Conservation (phyloP, 371 early-diverging fungal species). For the Paraphysoderma sedebokerense region DNA sequence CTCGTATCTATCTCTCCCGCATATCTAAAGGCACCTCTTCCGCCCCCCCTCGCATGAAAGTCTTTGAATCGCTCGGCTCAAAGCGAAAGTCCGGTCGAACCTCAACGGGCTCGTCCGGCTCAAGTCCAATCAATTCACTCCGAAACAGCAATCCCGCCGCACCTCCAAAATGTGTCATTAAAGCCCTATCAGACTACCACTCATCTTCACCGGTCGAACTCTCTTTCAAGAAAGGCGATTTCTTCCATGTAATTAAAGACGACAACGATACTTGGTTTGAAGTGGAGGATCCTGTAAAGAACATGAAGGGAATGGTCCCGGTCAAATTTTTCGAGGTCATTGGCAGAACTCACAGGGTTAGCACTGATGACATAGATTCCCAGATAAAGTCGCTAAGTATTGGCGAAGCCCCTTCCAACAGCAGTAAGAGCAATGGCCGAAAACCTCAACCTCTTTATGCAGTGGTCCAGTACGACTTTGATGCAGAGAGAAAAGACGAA, state of each 20-base stretch:
- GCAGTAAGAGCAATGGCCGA: background rate
- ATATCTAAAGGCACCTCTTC: no score
- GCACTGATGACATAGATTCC: background rate
- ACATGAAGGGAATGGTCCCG: background rate
- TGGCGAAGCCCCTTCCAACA: background rate
- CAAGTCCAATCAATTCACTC: no score
- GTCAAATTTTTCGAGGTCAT: background rate
- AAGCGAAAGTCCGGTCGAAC: no score
- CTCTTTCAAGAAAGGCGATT: background rate
- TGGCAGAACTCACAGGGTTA: background rate
- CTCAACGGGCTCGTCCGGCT: no score
- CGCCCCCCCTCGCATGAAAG: no score
- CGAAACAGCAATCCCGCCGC: no score
- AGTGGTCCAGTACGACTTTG: conserved; percentile 55
- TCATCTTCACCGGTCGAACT: background rate
- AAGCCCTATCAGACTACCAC: background rate
- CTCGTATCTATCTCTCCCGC: no score
- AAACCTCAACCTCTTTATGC: conserved; percentile 39
- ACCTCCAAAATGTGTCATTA: background rate
- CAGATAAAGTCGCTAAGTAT: background rate
- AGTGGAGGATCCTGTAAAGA: background rate
- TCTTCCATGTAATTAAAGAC: background rate
- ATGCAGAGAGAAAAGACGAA: conserved; percentile 58
- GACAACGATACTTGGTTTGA: background rate
- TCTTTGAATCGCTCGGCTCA: no score